Conservation (phyloP, 2,329 filamentous ascomycete genomes). For the Penicillium sp. region DNA sequence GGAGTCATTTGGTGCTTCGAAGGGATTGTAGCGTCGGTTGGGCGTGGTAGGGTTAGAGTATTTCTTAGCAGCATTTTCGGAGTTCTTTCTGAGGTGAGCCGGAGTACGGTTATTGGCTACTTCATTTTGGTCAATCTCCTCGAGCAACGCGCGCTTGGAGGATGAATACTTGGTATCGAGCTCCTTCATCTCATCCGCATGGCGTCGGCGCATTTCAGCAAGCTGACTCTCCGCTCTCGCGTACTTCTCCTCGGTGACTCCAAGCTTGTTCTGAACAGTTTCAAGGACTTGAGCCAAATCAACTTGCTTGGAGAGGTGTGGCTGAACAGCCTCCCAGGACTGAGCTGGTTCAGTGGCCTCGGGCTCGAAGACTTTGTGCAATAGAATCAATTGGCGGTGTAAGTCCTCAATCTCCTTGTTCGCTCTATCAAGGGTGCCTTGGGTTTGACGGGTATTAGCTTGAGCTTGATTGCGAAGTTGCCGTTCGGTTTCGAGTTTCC, state of each 20-base stretch:
- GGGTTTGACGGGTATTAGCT: constrained; percentile 76
- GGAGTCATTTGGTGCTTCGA: constrained; percentile 67
- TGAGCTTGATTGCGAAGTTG: constrained; percentile 84
- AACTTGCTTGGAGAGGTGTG: constrained; percentile 64
- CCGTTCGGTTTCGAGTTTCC: constrained; percentile 84
- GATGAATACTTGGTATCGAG: constrained; percentile 60
- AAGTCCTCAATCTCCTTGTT: constrained; percentile 79
- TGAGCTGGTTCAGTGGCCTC: constrained; percentile 64
- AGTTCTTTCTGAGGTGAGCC: constrained; percentile 63
- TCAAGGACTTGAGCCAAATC: constrained; percentile 84
- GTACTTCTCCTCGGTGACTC: constrained; percentile 77
- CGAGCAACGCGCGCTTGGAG: constrained; percentile 71
- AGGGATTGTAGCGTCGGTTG: constrained; percentile 66
- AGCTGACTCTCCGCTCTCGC: constrained; percentile 80
- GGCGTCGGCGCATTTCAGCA: constrained; percentile 69
- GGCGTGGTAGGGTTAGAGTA: constrained; percentile 77
- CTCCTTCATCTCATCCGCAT: constrained; percentile 68
- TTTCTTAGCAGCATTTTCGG: constrained; percentile 55
- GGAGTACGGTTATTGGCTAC: constrained; percentile 70
- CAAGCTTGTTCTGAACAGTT: constrained; percentile 80
- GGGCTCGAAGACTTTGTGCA: constrained; percentile 86
- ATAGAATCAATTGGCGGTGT: constrained; percentile 72
- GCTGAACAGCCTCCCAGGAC: constrained; percentile 66
- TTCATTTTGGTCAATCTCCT: constrained; percentile 85
- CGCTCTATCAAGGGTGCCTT: constrained; percentile 72